Percentiles rank a stretch among this genome's conserved stretches.
phyloP scores from a whole-genome alignment of 257 asterid species.

The Plantago major region DNA sequence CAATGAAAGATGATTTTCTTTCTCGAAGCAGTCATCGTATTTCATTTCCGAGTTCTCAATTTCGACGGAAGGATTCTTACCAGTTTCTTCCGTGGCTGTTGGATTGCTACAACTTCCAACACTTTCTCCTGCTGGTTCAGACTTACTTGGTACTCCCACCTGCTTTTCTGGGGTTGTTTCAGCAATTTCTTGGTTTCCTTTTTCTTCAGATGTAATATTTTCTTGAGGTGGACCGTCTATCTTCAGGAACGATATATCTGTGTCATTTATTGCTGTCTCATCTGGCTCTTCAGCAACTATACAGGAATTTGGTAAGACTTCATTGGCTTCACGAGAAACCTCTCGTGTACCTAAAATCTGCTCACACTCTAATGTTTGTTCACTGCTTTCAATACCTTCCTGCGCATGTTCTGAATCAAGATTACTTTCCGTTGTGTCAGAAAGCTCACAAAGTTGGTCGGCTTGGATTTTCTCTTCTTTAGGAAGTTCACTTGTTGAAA shows the following conservation, averaged over 20 bases:
- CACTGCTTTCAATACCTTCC: slow-evolving; percentile 8
- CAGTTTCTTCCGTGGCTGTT: background rate
- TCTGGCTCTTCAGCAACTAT: slow-evolving; percentile 21
- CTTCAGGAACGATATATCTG: slow-evolving; percentile 10
- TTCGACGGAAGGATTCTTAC: background rate
- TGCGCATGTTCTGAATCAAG: background rate
- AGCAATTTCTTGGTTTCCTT: background rate
- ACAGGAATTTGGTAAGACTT: slow-evolving; percentile 14
- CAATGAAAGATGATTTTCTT: background rate
- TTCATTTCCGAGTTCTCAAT: background rate
- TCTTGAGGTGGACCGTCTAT: background rate
- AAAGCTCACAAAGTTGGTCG: slow-evolving; percentile 17
- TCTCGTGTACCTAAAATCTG: slow-evolving; percentile 27
- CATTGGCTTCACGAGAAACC: slow-evolving; percentile 22
- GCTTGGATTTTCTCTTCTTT: slow-evolving; percentile 22
- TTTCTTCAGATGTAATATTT: background rate
- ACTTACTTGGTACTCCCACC: background rate
- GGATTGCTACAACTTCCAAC: background rate
- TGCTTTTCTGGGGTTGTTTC: background rate
- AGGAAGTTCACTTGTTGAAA: slow-evolving; percentile 13
- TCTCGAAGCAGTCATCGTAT: background rate
- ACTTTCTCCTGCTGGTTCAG: background rate
- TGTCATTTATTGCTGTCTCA: slow-evolving; percentile 11
- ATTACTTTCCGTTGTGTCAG: background rate
- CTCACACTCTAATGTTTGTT: slow-evolving; percentile 27